Conservation (phyloP, 2,329 filamentous ascomycete genomes). For the Hymenoscyphus scutula region DNA sequence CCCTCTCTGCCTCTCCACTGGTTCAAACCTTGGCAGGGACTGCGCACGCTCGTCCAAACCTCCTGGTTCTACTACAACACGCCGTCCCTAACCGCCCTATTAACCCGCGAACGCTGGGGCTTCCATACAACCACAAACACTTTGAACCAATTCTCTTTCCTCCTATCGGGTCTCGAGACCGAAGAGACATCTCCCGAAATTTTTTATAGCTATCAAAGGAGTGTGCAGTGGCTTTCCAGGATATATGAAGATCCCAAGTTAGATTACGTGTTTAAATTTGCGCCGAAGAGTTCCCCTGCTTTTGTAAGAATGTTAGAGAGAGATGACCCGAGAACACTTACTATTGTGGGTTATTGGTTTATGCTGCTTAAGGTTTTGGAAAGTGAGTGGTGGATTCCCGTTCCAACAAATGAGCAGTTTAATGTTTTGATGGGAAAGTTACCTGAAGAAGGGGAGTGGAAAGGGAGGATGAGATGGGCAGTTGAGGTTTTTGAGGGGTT, state of each 20-base stretch:
- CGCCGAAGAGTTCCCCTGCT: slow-evolving; percentile 53
- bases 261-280: neutral
- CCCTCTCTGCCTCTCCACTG: neutral
- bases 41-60: neutral
- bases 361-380: slow-evolving; percentile 54
- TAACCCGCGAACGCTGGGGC: no score
- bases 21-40: neutral
- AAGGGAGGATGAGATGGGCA: neutral
- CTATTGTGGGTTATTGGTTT: slow-evolving; percentile 64
- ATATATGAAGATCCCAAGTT: neutral
- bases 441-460: neutral
- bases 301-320: slow-evolving; percentile 58
- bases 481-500: neutral
- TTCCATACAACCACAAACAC: no score
- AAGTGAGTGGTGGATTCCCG: neutral
- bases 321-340: slow-evolving; percentile 57
- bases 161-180: neutral
- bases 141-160: neutral
- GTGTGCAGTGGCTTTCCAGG: neutral
- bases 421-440: neutral
- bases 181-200: neutral
- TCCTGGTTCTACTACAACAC: no score
- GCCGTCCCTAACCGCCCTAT: no score
- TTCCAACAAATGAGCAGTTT: neutral
- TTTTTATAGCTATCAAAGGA: neutral